Conservation (phyloP, 208 protist species). For the Wallacemonas collosoma region DNA sequence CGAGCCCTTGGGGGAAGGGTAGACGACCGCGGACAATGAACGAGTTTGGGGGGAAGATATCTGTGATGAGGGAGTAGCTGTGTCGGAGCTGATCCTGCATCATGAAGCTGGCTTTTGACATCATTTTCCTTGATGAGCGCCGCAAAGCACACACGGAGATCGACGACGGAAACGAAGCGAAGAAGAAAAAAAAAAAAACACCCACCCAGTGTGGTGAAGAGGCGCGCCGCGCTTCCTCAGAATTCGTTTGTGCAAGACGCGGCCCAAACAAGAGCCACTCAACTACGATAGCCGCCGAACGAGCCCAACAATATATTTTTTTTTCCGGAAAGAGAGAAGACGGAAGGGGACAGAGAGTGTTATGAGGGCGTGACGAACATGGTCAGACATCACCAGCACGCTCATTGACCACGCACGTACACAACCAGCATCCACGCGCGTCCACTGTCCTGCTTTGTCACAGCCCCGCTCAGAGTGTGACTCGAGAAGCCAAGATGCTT, state of each 20-base stretch:
- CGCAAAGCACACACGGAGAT: neutral
- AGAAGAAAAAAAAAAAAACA: slow-evolving; percentile 16
- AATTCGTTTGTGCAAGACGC: too few relatives aligned
- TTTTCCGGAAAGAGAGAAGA: neutral
- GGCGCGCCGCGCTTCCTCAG: too few relatives aligned
- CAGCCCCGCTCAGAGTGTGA: too few relatives aligned
- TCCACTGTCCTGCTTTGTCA: too few relatives aligned
- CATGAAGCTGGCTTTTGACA: slow-evolving; percentile 80
- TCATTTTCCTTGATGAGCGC: slow-evolving; percentile 44
- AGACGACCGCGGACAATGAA: slow-evolving; percentile 76
- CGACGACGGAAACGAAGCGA: slow-evolving; percentile 5
- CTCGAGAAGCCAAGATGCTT: neutral
- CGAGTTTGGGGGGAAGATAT: slow-evolving; percentile 47
- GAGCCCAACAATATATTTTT: neutral
- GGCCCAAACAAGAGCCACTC: too few relatives aligned
- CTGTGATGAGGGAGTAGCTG: slow-evolving; percentile 64
- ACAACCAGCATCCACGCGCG: too few relatives aligned
- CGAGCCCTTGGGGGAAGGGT: slow-evolving; percentile 71
- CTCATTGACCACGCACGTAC: too few relatives aligned
- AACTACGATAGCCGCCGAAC: too few relatives aligned
- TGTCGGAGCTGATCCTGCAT: slow-evolving; percentile 84
- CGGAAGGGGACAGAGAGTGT: neutral
- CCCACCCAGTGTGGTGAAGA: neutral
- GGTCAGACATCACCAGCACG: too few relatives aligned
- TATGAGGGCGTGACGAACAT: too few relatives aligned